These are phyloP conservation scores for Globisporangium rhizosaccharum DNA, from an alignment of 352 stramenopile species.

Conservation along the genomic window DNA sequence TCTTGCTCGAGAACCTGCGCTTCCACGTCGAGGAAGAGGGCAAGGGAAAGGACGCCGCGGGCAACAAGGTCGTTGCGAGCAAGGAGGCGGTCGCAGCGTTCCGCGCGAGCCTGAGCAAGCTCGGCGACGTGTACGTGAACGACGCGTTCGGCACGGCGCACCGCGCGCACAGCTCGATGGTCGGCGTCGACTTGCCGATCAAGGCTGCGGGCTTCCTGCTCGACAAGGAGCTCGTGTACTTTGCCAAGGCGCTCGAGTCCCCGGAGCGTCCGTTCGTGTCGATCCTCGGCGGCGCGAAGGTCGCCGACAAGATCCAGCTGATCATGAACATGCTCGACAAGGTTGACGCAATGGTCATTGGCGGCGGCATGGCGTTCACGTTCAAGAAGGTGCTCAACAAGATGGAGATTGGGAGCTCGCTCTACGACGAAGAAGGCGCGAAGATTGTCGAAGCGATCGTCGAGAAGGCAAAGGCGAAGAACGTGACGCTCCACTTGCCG, in stretches of 20 bases:
- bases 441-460: constrained; percentile 92
- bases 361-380: constrained; percentile 99
- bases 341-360: constrained; percentile 98
- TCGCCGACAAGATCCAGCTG: constrained; percentile 99
- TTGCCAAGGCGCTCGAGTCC: constrained; percentile 97
- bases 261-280: constrained; percentile 96
- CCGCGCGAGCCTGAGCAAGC: constrained; percentile 86
- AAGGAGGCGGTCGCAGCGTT: constrained; percentile 95
- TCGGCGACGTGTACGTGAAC: constrained; percentile 98
- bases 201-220: constrained; percentile 95
- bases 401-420: constrained; percentile 92
- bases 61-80: constrained; percentile 82
- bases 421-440: constrained; percentile 87
- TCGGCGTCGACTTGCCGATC: constrained; percentile 90
- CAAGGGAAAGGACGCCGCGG: constrained; percentile 75
- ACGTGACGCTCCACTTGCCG: constrained; percentile 96
- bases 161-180: constrained; percentile 97
- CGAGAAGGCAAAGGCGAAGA: constrained; percentile 96
- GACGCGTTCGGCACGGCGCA: constrained; percentile 98
- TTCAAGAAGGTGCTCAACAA: constrained; percentile 99
- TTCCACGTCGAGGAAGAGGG: constrained; percentile 98
- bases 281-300: constrained; percentile 99
- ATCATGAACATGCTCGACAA: constrained; percentile 99
- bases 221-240: constrained; percentile 99
- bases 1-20: constrained; percentile 99